A percentile compares a stretch with the other conserved stretches of the same genome.
Evolutionary conservation across 768 basidiomycete genomes (phyloP).

Genomic region (Lactarius pseudohatsudake): DNA sequence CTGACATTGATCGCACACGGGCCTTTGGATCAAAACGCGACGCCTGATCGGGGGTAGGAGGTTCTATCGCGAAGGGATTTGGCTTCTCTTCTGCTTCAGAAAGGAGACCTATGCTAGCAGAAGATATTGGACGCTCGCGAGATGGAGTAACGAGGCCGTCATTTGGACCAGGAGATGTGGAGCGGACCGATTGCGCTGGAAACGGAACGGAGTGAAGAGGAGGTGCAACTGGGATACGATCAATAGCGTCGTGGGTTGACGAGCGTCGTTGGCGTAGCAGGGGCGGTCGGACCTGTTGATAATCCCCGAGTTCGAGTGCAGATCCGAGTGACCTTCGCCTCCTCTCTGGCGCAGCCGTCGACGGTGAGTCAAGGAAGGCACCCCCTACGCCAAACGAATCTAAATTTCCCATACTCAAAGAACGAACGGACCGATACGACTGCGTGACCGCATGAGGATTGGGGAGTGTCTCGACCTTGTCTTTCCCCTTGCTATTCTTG

Average conservation of each 20-base stretch:
- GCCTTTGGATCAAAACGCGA: slow-evolving; percentile 48
- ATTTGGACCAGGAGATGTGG: slow-evolving; percentile 38
- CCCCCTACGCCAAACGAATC: slow-evolving; percentile 52
- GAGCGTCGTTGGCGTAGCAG: slow-evolving; percentile 50
- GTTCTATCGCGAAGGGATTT: slow-evolving; percentile 39
- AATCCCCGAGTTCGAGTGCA: slow-evolving; percentile 52
- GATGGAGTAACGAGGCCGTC: slow-evolving; percentile 31
- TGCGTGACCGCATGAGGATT: slow-evolving; percentile 43
- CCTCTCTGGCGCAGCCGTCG: slow-evolving; percentile 35
- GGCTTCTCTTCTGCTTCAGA: slow-evolving; percentile 40
- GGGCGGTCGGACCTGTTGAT: slow-evolving; percentile 41
- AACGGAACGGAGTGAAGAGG: slow-evolving; percentile 61
- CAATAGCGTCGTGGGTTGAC: slow-evolving; percentile 50
- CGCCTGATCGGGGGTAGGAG: slow-evolving; percentile 41
- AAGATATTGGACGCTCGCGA: slow-evolving; percentile 52
- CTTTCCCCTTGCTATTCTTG: slow-evolving; percentile 37
- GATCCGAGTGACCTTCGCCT: slow-evolving; percentile 61
- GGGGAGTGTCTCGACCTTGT: slow-evolving; percentile 42
- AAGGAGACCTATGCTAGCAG: slow-evolving; percentile 48
- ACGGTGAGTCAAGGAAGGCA: slow-evolving; percentile 45
- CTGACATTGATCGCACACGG: slow-evolving; percentile 43
- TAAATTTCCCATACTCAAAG: slow-evolving; percentile 66
- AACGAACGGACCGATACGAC: slow-evolving; percentile 40
- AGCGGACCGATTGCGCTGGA: slow-evolving; percentile 40
- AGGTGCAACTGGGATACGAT: slow-evolving; percentile 41